phyloP scores from a whole-genome alignment of 148 eudicot genomes.

The Chenopodium formosanum region DNA sequence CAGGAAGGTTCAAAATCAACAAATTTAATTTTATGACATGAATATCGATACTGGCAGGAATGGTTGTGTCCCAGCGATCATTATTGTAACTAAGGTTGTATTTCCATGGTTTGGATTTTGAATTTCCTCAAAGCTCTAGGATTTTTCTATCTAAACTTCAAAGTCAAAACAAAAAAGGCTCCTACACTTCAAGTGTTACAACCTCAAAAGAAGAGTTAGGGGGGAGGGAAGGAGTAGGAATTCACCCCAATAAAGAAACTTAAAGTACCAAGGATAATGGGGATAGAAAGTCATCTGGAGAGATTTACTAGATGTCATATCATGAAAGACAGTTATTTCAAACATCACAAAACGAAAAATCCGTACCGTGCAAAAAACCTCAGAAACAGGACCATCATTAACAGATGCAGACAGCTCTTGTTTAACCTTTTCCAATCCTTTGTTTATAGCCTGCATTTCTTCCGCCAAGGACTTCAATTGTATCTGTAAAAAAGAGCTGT shows the following conservation, averaged over 20 bases:
- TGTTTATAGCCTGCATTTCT: slow-evolving; percentile 95
- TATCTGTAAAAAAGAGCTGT: slow-evolving; percentile 54
- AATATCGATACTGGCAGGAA: too few relatives aligned
- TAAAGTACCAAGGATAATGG: background rate
- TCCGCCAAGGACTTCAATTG: slow-evolving; percentile 95
- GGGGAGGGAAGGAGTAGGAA: background rate
- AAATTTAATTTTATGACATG: too few relatives aligned
- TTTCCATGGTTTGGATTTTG: too few relatives aligned
- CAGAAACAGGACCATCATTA: slow-evolving; percentile 91
- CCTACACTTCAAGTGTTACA: background rate
- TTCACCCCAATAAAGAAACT: background rate
- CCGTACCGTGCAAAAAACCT: slow-evolving; percentile 67
- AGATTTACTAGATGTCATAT: background rate
- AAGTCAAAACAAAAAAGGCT: background rate
- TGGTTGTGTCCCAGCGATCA: too few relatives aligned
- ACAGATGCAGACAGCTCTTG: slow-evolving; percentile 82
- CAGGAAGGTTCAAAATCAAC: too few relatives aligned
- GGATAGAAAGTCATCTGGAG: background rate
- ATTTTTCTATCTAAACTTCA: background rate
- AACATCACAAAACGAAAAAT: background rate
- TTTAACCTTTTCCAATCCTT: slow-evolving; percentile 85
- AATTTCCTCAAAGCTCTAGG: too few relatives aligned
- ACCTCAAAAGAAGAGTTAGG: background rate
- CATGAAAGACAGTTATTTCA: background rate
- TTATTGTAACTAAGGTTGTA: too few relatives aligned